A percentile compares a stretch with the other conserved stretches of the same genome.
phyloP scores from a whole-genome alignment of 176 grass and related monocot genomes.

The Aegilops umbellulata region DNA sequence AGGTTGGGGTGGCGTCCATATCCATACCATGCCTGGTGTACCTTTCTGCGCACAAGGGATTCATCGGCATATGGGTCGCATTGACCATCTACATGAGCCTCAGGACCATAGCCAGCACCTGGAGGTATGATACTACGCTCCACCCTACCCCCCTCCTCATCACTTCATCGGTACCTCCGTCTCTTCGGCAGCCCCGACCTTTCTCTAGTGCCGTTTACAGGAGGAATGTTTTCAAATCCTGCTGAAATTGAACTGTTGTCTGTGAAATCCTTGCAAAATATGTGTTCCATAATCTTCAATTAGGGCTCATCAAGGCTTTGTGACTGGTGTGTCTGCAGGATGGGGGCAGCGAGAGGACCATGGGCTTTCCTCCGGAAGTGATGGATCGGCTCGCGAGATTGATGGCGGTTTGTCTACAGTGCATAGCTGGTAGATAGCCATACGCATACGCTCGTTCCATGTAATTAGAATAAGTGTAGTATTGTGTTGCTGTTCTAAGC shows the following conservation, averaged over 20 bases:
- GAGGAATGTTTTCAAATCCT: neutral
- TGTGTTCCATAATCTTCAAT: neutral
- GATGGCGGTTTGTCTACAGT: slow-evolving; percentile 2
- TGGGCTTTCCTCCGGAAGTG: slow-evolving; percentile 74
- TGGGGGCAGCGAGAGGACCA: slow-evolving; percentile 75
- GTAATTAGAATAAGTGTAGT: slow-evolving; percentile 30
- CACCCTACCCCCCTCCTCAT: neutral
- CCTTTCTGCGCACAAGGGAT: slow-evolving; percentile 74
- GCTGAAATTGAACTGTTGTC: neutral
- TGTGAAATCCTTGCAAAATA: neutral
- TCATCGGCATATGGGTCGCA: slow-evolving; percentile 93
- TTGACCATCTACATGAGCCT: slow-evolving; percentile 96
- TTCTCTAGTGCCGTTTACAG: neutral
- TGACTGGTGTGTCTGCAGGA: slow-evolving; percentile 45
- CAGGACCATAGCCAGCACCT: slow-evolving; percentile 80
- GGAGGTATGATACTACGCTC: slow-evolving; percentile 60
- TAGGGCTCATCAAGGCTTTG: neutral
- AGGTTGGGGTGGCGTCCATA: slow-evolving; percentile 76
- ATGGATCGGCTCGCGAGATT: slow-evolving; percentile 1
- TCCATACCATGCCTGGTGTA: slow-evolving; percentile 70
- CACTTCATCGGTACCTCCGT: neutral
- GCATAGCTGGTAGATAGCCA: slow-evolving; percentile 29
- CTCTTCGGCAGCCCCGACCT: slow-evolving; percentile 1
- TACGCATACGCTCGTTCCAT: neutral
- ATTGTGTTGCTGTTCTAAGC: slow-evolving; percentile 1